A percentile compares a stretch with the other conserved stretches of the same genome.
These are phyloP conservation scores for Annulohypoxylon maeteangense DNA, from an alignment of 495 filamentous ascomycete genomes.

Conservation along the genomic window DNA sequence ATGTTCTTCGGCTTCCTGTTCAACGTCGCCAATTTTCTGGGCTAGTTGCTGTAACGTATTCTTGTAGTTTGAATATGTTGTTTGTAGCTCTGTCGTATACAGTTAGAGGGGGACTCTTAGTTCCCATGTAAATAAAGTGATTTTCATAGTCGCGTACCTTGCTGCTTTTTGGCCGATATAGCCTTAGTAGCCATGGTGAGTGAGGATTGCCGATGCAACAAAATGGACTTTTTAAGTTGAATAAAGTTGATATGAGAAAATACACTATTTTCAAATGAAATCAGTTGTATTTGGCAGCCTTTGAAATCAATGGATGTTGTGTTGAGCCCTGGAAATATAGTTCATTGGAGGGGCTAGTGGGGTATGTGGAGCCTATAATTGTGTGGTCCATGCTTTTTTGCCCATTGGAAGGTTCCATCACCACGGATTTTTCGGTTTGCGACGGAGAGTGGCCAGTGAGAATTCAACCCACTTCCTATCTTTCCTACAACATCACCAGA, in stretches of 20 bases:
- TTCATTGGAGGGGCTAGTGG: slow-evolving; percentile 40
- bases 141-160: slow-evolving; percentile 67
- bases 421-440: slow-evolving; percentile 25
- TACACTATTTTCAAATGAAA: slow-evolving; percentile 23
- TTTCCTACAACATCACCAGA: slow-evolving; percentile 10
- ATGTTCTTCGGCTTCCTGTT: slow-evolving; percentile 97
- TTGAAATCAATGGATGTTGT: slow-evolving; percentile 33
- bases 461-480: not conserved
- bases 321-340: slow-evolving; percentile 28
- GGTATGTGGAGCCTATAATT: slow-evolving; percentile 35
- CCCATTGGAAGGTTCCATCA: slow-evolving; percentile 7
- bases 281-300: slow-evolving; percentile 12
- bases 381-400: slow-evolving; percentile 49
- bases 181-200: slow-evolving; percentile 55
- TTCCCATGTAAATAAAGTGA: slow-evolving; percentile 16
- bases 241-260: slow-evolving; percentile 12
- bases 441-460: slow-evolving; percentile 15
- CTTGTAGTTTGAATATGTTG: slow-evolving; percentile 95
- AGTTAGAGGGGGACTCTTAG: slow-evolving; percentile 27
- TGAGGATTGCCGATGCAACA: not conserved
- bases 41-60: slow-evolving; percentile 93
- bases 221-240: not conserved
- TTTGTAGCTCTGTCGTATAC: slow-evolving; percentile 76
- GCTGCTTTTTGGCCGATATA: slow-evolving; percentile 75
- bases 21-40: slow-evolving; percentile 95